Evolutionary conservation across 1,284 basidiomycete genomes (phyloP).

Genomic region (Rhodofomes roseus): DNA sequence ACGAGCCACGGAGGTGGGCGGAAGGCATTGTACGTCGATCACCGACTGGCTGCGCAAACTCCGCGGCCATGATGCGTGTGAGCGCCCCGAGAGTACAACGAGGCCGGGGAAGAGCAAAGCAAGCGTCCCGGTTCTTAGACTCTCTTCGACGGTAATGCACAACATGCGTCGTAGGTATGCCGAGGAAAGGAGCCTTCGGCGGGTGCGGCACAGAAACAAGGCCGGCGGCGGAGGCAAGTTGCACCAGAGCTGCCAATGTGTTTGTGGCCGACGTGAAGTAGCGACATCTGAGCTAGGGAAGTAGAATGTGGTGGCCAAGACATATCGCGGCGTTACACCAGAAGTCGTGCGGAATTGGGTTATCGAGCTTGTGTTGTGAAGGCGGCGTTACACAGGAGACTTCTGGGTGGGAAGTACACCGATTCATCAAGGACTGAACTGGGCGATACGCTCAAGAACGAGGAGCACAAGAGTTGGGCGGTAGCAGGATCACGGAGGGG

Average conservation of each 20-base stretch:
- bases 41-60: not conserved
- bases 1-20: not conserved
- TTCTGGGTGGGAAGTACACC: too few species aligned
- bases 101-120: not conserved
- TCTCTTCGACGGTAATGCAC: not conserved
- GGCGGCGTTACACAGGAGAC: too few species aligned
- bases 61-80: not conserved
- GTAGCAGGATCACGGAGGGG: too few species aligned
- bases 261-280: not conserved
- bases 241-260: not conserved
- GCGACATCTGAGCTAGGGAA: not conserved
- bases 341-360: too few species aligned
- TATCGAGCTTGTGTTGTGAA: too few species aligned
- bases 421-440: too few species aligned
- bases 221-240: not conserved
- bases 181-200: not conserved
- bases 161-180: not conserved
- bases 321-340: too few species aligned
- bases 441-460: too few species aligned
- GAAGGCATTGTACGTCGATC: not conserved
- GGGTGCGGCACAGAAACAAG: not conserved
- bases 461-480: too few species aligned
- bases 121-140: not conserved
- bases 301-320: not conserved
- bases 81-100: not conserved